A percentile compares a stretch with the other conserved stretches of the same genome.
Conservation (phyloP, 176 grass and related monocot genomes). For the Puya raimondii region DNA sequence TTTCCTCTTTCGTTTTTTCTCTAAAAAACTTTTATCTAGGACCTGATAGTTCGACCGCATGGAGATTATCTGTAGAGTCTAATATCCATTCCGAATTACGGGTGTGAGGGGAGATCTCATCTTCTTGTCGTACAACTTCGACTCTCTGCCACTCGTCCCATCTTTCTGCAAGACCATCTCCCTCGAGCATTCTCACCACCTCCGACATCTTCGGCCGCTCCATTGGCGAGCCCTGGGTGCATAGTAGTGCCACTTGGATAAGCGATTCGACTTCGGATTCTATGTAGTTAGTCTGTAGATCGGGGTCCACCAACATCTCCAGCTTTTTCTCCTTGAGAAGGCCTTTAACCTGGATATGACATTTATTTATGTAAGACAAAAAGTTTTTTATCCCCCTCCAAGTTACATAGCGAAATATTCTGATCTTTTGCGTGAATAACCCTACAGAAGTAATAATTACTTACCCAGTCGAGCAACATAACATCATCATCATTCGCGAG, state of each 20-base stretch:
- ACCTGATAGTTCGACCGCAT: neutral
- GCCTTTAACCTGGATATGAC: constrained; percentile 61
- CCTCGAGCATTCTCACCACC: constrained; percentile 89
- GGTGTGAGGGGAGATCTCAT: constrained; percentile 37
- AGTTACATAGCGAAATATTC: no score
- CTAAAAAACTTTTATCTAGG: neutral
- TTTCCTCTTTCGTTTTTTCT: no score
- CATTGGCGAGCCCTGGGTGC: constrained; percentile 62
- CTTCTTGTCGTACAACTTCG: constrained; percentile 60
- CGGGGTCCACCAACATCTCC: constrained; percentile 63
- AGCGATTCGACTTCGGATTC: constrained; percentile 73
- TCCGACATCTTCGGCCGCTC: constrained; percentile 89
- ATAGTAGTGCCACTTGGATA: constrained; percentile 79
- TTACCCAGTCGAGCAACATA: constrained; percentile 83
- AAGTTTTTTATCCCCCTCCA: no score
- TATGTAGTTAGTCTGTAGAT: constrained; percentile 60
- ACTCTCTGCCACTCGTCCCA: constrained; percentile 95
- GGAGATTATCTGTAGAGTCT: constrained; percentile 1
- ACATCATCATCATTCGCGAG: constrained; percentile 64
- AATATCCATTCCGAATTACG: neutral
- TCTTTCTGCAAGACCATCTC: constrained; percentile 61
- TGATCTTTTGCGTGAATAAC: no score
- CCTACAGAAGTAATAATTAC: neutral
- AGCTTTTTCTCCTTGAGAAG: constrained; percentile 75
- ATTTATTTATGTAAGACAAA: constrained; percentile 1